Base-by-base conservation (phyloP, 805 yeast genomes). In the Myxozyma monticola region DNA sequence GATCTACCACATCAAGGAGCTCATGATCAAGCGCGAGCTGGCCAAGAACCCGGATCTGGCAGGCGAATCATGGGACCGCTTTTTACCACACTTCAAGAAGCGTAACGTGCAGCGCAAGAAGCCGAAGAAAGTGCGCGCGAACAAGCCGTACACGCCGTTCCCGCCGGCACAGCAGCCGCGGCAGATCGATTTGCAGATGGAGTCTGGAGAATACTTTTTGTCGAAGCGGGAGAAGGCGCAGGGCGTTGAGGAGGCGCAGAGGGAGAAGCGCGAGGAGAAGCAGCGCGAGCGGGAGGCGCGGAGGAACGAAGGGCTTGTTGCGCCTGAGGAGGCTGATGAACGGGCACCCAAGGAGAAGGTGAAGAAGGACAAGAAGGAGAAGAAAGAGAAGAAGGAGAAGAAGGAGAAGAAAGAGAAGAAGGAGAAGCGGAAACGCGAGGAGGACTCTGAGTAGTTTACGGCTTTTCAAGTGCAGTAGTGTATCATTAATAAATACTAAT, bases 151-250 rank as follows among this genome's bases (percentile, higher is more conserved):
- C 79, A 93, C 99, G 29, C 98, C 99, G 66, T 93, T 93, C 89
- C 99, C 99, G 73, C 98, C 99, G 62, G 86, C 88, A 45, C 99
- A 88, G 72, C 80, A 81, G 60, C 99, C 98, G 65, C 85, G 98
- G 76, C 90, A 93, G 86, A 76, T 93, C 70, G 99, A 93, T 79
- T 74, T 90, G 68, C 95, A 89, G 74, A 89, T 93, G 70, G 99
- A 93, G 71, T 83, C 95, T 75, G 99, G 99, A 80, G 99, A 93
- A 70, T 93, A 88, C 72, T 93, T 93, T 80, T 76, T 93, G 72
- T 86, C 88, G 54, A 85, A 88, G 74, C 80, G 75, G 63, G 96
- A 90, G 64, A 88, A 88, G 75, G 84, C 80, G 53, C 71, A 75
- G 60, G 83, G 79, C 68, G 81, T 81, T 58, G 72, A 84, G 55